Base-by-base conservation (phyloP, 2,329 filamentous ascomycete species). In the Nigrospora sphaerica region DNA sequence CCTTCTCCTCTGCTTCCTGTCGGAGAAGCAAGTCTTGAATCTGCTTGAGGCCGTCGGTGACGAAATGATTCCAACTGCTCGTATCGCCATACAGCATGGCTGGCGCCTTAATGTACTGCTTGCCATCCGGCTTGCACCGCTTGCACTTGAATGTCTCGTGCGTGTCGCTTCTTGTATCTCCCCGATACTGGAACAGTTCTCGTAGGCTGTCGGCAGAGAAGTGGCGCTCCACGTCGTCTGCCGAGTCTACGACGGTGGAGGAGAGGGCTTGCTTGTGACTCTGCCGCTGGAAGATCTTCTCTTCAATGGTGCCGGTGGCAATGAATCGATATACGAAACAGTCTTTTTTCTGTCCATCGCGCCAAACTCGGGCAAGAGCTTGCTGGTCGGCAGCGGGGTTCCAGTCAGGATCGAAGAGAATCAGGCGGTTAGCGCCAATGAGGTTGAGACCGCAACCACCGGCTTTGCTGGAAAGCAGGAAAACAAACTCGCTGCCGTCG, bases 281-380 rank as follows among this genome's bases (percentile, higher is more conserved):
- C 62, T 98, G 93, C 11, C 95, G 85, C 66, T 98, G 93, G 71
- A 98, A 98, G 56, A 98, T 96, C 71, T 98, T 98, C 67, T 98
- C 93, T 62, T 98, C 93, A 51, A 98, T 98, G 0, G 91, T 96
- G 4, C 93, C 93, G 0, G 95, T 97, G 0, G 91, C 88, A 58
- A 98, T 98, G 70, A 98, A 98, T n/a, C 93, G 87, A 66, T 98
- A 98, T 14, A 98, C 93, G 58, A 98, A 98, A 61, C 93, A 98
- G 61, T 98, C 93, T 63, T 98, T 98, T 76, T 95, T 97, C 67
- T 98, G 93, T 0, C 93, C 93, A 58, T 98, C 93, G 74, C 93
- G 88, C 93, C 93, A 98, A 17, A 98, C 93, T 72, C 93, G 87
- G 33, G 93, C 93, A 31, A 98, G 78, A 4, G 93, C 93, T 69